These are phyloP conservation scores for Harringtonia lauricola DNA, from an alignment of 2,329 filamentous ascomycete genomes.

Conservation along the genomic window DNA sequence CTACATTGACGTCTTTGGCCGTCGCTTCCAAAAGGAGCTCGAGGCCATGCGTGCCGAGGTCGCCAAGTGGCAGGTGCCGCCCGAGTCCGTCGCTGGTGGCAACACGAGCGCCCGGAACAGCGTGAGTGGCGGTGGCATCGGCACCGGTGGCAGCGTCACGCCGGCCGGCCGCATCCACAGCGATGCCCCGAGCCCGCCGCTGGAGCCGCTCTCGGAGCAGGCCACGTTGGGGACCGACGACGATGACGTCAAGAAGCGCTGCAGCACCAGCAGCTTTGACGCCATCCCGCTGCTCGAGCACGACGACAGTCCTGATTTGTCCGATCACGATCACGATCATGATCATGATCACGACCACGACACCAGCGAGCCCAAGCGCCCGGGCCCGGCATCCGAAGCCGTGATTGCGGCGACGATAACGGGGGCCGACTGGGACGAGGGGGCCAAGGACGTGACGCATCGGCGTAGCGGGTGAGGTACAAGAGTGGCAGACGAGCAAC, in stretches of 20 bases:
- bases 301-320: not conserved
- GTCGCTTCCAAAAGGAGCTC: slow-evolving; percentile 90
- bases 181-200: slow-evolving; percentile 8
- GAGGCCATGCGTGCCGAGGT: slow-evolving; percentile 84
- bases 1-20: slow-evolving; percentile 97
- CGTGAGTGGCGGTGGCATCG: slow-evolving; percentile 8
- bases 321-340: not conserved
- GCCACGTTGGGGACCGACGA: slow-evolving; percentile 9
- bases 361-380: slow-evolving; percentile 1
- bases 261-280: slow-evolving; percentile 29
- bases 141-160: not conserved
- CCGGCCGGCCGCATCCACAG: slow-evolving; percentile 1
- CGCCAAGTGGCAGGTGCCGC: slow-evolving; percentile 66
- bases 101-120: slow-evolving; percentile 21
- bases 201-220: slow-evolving; percentile 4
- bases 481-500: too few species aligned
- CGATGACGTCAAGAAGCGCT: slow-evolving; percentile 11
- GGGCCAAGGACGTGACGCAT: slow-evolving; percentile 32
- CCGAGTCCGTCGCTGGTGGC: slow-evolving; percentile 29
- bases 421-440: slow-evolving; percentile 21
- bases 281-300: slow-evolving; percentile 46
- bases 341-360: not conserved
- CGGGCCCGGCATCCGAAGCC: slow-evolving; percentile 5
- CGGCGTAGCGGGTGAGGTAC: slow-evolving; percentile 20
- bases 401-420: slow-evolving; percentile 8